phyloP scores from a whole-genome alignment of 352 stramenopile species.

The Pythium guiyangense region DNA sequence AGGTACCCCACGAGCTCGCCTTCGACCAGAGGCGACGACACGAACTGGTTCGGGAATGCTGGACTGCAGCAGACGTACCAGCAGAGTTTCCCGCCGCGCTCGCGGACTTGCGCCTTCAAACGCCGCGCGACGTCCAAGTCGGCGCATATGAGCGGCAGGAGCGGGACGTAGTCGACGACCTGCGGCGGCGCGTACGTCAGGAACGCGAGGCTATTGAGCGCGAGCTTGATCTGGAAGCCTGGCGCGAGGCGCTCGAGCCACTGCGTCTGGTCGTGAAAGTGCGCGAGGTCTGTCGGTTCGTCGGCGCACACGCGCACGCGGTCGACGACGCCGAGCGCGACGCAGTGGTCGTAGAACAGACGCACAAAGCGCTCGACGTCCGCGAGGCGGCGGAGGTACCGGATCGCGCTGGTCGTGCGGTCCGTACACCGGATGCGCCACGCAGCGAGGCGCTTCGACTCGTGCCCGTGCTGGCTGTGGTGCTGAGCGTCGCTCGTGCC shows the following conservation, averaged over 20 bases:
- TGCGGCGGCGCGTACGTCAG: conserved; percentile 54
- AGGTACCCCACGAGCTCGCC: conserved; percentile 71
- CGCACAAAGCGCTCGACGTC: conserved; percentile 64
- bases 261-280: conserved; percentile 61
- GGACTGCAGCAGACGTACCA: conserved; percentile 83
- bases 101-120: conserved; percentile 46
- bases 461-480: background rate
- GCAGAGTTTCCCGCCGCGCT: conserved; percentile 51
- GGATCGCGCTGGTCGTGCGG: conserved; percentile 46
- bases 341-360: conserved; percentile 66
- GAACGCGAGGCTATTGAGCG: conserved; percentile 73
- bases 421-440: conserved; percentile 74
- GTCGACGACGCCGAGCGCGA: conserved; percentile 46
- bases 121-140: conserved; percentile 56
- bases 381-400: conserved; percentile 44
- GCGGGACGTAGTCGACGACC: conserved; percentile 67
- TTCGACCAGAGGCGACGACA: conserved; percentile 68
- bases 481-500: conserved; percentile 6
- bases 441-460: conserved; percentile 38
- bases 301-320: conserved; percentile 69
- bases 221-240: conserved; percentile 66
- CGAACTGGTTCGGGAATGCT: conserved; percentile 71
- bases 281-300: conserved; percentile 45
- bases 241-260: conserved; percentile 62
- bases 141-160: conserved; percentile 60